These are phyloP conservation scores for Crithidia fasciculata DNA, from an alignment of 208 protist species.

Conservation along the genomic window DNA sequence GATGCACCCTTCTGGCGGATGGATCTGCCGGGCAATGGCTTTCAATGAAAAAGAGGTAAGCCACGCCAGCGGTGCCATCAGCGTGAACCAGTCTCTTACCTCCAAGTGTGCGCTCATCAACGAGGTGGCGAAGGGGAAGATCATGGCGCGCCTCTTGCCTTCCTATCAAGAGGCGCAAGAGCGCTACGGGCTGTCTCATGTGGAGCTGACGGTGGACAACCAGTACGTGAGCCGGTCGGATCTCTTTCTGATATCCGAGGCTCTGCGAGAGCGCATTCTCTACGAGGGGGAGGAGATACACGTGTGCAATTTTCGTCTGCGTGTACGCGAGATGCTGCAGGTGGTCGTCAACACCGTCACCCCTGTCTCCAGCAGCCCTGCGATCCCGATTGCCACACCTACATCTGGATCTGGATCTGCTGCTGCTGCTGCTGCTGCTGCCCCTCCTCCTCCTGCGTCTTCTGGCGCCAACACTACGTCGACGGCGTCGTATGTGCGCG, in stretches of 20 bases:
- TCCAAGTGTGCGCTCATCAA: constrained; percentile 70
- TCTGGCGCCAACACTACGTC: not conserved
- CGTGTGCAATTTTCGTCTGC: constrained; percentile 70
- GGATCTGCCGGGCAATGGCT: constrained; percentile 84
- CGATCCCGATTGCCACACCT: constrained; percentile 17
- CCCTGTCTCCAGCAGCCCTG: constrained; percentile 16
- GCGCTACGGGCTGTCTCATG: constrained; percentile 83
- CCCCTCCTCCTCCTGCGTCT: not conserved
- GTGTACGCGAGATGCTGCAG: constrained; percentile 75
- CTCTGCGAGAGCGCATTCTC: constrained; percentile 71
- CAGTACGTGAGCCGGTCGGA: constrained; percentile 83
- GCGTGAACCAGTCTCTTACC: constrained; percentile 75
- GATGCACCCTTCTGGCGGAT: constrained; percentile 62
- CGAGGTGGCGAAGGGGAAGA: constrained; percentile 74
- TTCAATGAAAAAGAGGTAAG: constrained; percentile 70
- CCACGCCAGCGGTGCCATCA: constrained; percentile 80
- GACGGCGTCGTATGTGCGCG: constrained; percentile 31
- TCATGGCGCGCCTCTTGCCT: constrained; percentile 58
- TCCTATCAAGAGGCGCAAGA: constrained; percentile 64
- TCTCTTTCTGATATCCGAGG: constrained; percentile 76
- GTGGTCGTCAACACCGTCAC: not conserved
- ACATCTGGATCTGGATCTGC: not conserved
- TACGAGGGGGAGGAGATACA: constrained; percentile 80
- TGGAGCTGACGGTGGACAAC: constrained; percentile 77
- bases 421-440: constrained; percentile 2